phyloP scores from a whole-genome alignment of 495 filamentous ascomycete genomes.

The Polyplosphaeria fusca region DNA sequence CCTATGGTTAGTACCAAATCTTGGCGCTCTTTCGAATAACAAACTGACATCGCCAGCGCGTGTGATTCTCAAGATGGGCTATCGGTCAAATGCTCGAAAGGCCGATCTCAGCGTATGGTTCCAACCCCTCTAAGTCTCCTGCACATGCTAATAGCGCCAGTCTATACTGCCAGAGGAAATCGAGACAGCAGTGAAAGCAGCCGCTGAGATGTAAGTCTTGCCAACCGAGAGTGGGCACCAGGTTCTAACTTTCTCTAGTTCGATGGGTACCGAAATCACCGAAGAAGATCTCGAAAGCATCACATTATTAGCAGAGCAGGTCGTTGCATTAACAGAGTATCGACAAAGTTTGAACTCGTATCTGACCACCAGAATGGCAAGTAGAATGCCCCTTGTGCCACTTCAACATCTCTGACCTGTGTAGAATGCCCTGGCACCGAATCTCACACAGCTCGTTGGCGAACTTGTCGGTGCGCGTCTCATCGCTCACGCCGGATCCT shows the following conservation, averaged over 20 bases:
- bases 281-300: slow-evolving; percentile 87
- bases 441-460: slow-evolving; percentile 89
- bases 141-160: not conserved
- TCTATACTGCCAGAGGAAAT: slow-evolving; percentile 95
- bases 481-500: slow-evolving; percentile 91
- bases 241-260: too few species aligned
- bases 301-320: slow-evolving; percentile 83
- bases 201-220: slow-evolving; percentile 90
- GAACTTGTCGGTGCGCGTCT: slow-evolving; percentile 92
- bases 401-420: too few species aligned
- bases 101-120: slow-evolving; percentile 65
- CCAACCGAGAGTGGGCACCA: too few species aligned
- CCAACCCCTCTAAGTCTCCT: not conserved
- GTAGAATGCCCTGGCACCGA: slow-evolving; percentile 93
- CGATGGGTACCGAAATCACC: slow-evolving; percentile 97
- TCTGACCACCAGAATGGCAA: slow-evolving; percentile 89
- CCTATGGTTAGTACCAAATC: too few species aligned
- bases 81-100: slow-evolving; percentile 70
- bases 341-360: slow-evolving; percentile 83
- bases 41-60: too few species aligned
- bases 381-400: too few species aligned
- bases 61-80: slow-evolving; percentile 82
- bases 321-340: slow-evolving; percentile 86
- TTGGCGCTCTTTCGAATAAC: too few species aligned
- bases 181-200: slow-evolving; percentile 83